Percentiles rank a stretch among this genome's conserved stretches.
Conservation (phyloP, 2,329 filamentous ascomycete species). For the Drechslerella coelobrocha region DNA sequence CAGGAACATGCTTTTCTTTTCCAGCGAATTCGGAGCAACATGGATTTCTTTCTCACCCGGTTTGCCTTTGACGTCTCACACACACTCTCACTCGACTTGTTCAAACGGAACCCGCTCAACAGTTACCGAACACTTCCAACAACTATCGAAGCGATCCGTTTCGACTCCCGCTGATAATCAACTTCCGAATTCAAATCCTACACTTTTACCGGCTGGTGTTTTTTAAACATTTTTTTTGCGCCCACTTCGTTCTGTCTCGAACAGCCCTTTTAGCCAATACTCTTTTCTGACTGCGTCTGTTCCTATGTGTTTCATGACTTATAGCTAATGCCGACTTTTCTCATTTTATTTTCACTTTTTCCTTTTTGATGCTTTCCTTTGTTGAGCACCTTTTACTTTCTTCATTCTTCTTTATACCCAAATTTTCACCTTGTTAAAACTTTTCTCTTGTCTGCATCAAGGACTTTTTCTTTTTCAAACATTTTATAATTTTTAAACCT, state of each 20-base stretch:
- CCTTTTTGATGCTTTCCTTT: slow-evolving; percentile 19
- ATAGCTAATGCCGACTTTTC: slow-evolving; percentile 42
- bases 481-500: slow-evolving; percentile 20
- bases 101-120: neutral
- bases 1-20: slow-evolving; percentile 20
- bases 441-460: neutral
- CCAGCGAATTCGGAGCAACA: slow-evolving; percentile 46
- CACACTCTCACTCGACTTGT: slow-evolving; percentile 6
- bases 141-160: neutral
- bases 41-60: slow-evolving; percentile 27
- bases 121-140: slow-evolving; percentile 1
- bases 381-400: slow-evolving; percentile 13
- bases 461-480: neutral
- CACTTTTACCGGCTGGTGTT: slow-evolving; percentile 30
- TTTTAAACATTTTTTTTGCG: slow-evolving; percentile 13
- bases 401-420: slow-evolving; percentile 1
- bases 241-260: slow-evolving; percentile 3
- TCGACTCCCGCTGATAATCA: slow-evolving; percentile 7
- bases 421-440: neutral
- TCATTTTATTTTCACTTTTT: slow-evolving; percentile 1
- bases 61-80: slow-evolving; percentile 19
- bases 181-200: slow-evolving; percentile 17
- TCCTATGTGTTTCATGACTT: slow-evolving; percentile 50
- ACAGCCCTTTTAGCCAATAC: slow-evolving; percentile 10
- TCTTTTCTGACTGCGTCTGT: slow-evolving; percentile 30